Conservation (phyloP, 2,329 filamentous ascomycete genomes). For the Sarocladium kiliense region DNA sequence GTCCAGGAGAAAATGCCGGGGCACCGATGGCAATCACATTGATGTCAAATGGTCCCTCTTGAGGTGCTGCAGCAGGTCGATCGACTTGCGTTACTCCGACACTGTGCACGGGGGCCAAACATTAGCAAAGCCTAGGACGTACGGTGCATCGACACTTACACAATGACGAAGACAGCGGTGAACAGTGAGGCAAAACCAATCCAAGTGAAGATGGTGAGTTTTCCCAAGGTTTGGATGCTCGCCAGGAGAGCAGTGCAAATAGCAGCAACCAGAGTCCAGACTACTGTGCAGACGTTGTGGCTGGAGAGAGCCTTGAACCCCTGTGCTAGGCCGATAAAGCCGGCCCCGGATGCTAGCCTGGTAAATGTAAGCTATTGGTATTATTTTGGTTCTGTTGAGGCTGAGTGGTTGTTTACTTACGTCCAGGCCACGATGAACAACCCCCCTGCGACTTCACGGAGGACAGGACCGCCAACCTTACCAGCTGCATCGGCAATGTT, state of each 20-base stretch:
- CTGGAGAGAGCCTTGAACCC: slow-evolving; percentile 17
- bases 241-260: slow-evolving; percentile 20
- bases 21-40: slow-evolving; percentile 20
- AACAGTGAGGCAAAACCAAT: slow-evolving; percentile 21
- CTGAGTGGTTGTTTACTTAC: slow-evolving; percentile 10
- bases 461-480: slow-evolving; percentile 17
- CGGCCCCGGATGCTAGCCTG: slow-evolving; percentile 18
- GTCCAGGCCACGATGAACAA: slow-evolving; percentile 20
- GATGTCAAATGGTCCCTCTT: slow-evolving; percentile 22
- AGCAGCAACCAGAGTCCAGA: slow-evolving; percentile 19
- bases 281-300: slow-evolving; percentile 16
- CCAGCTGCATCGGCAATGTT: slow-evolving; percentile 21
- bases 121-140: background rate
- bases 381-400: background rate
- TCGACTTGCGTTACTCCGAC: slow-evolving; percentile 21
- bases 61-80: slow-evolving; percentile 10
- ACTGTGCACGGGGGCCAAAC: slow-evolving; percentile 8
- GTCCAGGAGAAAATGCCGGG: slow-evolving; percentile 18
- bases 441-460: slow-evolving; percentile 16
- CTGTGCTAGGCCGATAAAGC: slow-evolving; percentile 18
- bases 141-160: slow-evolving; percentile 16
- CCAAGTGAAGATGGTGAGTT: slow-evolving; percentile 24
- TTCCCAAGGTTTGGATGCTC: slow-evolving; percentile 22
- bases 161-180: slow-evolving; percentile 21
- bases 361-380: background rate